Conservation (phyloP, 2,329 filamentous ascomycete species). For the Trichocomaceae sp. region DNA sequence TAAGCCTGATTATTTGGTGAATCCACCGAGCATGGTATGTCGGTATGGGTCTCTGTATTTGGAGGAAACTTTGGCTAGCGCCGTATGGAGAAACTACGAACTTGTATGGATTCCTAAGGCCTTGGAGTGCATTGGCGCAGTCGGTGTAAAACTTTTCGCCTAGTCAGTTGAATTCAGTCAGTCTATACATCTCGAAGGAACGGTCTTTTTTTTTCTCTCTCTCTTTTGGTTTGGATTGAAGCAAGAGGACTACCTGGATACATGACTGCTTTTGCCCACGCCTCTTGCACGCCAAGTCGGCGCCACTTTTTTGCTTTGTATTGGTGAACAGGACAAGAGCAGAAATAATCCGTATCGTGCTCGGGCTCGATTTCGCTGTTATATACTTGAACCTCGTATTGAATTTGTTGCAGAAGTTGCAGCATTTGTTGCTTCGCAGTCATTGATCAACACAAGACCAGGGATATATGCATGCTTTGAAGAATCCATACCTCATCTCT, state of each 20-base stretch:
- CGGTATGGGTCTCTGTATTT: conserved; percentile 24
- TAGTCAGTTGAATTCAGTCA: not conserved
- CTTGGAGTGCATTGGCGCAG: conserved; percentile 7
- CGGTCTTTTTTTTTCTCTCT: conserved; percentile 7
- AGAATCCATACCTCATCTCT: conserved; percentile 29
- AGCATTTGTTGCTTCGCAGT: conserved; percentile 39
- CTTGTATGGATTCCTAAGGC: conserved; percentile 32
- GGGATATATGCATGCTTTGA: not conserved
- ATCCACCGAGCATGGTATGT: conserved; percentile 28
- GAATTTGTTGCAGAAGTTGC: conserved; percentile 35
- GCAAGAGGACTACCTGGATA: conserved; percentile 37
- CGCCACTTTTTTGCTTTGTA: conserved; percentile 33
- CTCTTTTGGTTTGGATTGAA: conserved; percentile 18
- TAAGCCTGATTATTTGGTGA: conserved; percentile 32
- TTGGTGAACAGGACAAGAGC: conserved; percentile 36
- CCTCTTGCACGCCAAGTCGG: conserved; percentile 34
- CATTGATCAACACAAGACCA: not conserved
- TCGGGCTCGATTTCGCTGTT: conserved; percentile 45
- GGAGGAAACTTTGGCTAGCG: conserved; percentile 17
- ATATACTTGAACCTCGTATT: conserved; percentile 36
- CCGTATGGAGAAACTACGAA: conserved; percentile 32
- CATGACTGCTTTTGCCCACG: conserved; percentile 43
- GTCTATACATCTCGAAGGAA: conserved; percentile 1
- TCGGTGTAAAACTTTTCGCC: conserved; percentile 11
- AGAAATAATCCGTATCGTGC: conserved; percentile 37